Conservation (phyloP, 768 basidiomycete genomes). For the Kwoniella botswanensis region DNA sequence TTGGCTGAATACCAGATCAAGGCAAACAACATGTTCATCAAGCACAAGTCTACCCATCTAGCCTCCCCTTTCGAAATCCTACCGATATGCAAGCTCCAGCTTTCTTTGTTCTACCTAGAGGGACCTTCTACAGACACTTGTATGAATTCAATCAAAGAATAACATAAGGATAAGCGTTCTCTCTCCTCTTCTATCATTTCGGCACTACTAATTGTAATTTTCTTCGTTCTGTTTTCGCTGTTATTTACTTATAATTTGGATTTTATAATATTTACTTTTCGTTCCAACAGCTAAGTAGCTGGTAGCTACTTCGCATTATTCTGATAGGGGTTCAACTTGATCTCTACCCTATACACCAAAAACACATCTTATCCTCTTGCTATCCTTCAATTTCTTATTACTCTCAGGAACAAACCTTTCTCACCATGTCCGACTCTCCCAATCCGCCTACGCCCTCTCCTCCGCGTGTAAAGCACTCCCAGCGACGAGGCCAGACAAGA, state of each 20-base stretch:
- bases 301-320: conserved; percentile 1
- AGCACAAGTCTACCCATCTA: neutral
- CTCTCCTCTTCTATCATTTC: neutral
- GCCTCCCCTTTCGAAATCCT: conserved; percentile 6
- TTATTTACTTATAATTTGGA: neutral
- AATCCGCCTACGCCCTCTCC: conserved; percentile 39
- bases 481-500: conserved; percentile 32
- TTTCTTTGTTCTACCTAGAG: neutral
- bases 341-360: neutral
- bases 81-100: conserved; percentile 13
- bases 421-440: conserved; percentile 14
- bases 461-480: conserved; percentile 31
- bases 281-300: conserved; percentile 3
- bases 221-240: neutral
- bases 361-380: neutral
- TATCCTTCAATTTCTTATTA: neutral
- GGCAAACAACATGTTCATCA: neutral
- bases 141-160: neutral
- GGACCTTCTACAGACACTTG: neutral
- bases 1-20: neutral
- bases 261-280: neutral
- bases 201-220: neutral
- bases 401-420: no score
- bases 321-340: neutral
- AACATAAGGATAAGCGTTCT: conserved; percentile 2